Percentiles rank a stretch among this genome's conserved stretches.
Conservation (phyloP, 2,329 filamentous ascomycete genomes). For the Aspergillus viridinutans region DNA sequence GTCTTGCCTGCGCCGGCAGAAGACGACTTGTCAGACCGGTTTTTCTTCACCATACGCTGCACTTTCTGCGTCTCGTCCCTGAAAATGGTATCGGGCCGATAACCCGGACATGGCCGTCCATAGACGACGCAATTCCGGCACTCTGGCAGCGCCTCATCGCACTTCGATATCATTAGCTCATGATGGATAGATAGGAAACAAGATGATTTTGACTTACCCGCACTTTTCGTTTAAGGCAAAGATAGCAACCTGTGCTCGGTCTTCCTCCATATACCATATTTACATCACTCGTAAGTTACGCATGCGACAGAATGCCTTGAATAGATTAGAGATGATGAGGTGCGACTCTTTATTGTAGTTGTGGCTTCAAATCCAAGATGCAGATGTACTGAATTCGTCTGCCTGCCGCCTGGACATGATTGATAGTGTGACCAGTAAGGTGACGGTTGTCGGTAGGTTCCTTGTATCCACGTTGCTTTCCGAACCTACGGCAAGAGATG, state of each 20-base stretch:
- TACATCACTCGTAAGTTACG: neutral
- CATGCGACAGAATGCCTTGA: neutral
- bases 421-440: neutral
- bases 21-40: neutral
- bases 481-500: neutral
- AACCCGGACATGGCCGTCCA: constrained; percentile 35
- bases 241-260: constrained; percentile 37
- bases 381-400: constrained; percentile 3
- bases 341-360: neutral
- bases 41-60: constrained; percentile 24
- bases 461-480: neutral
- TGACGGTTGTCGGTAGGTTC: neutral
- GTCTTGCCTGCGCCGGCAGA: neutral
- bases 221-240: constrained; percentile 39
- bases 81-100: constrained; percentile 33
- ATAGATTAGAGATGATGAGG: neutral
- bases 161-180: constrained; percentile 21
- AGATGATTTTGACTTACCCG: constrained; percentile 27
- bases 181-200: neutral
- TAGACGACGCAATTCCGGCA: constrained; percentile 36
- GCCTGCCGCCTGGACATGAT: constrained; percentile 11
- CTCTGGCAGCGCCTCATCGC: constrained; percentile 34
- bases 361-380: neutral
- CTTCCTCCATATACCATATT: constrained; percentile 41
- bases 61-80: constrained; percentile 32